phyloP scores from a whole-genome alignment of 2,329 filamentous ascomycete species.

The Corinectria fuckeliana region DNA sequence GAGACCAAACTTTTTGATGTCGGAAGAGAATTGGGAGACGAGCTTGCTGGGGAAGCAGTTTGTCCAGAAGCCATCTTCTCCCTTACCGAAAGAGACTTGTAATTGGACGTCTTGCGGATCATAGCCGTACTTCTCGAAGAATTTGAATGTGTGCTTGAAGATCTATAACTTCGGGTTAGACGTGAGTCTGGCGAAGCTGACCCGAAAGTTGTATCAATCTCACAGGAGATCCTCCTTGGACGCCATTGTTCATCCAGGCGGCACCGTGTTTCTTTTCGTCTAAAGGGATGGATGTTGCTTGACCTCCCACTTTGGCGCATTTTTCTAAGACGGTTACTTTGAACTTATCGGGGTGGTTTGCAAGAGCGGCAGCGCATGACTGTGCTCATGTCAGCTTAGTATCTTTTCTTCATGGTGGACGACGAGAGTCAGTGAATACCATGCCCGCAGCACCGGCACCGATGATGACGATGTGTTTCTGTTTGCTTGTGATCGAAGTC shows the following conservation, averaged over 20 bases:
- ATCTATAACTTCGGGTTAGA: conserved; percentile 49
- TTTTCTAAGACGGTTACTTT: conserved; percentile 68
- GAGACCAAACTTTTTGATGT: conserved; percentile 40
- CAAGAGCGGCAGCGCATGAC: conserved; percentile 71
- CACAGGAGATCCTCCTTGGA: conserved; percentile 62
- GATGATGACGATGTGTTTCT: conserved; percentile 62
- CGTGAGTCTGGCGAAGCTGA: neutral
- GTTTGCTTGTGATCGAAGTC: conserved; percentile 8
- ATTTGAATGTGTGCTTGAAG: conserved; percentile 71
- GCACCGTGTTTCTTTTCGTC: conserved; percentile 63
- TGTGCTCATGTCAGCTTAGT: conserved; percentile 27
- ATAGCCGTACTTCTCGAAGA: conserved; percentile 64
- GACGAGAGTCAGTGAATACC: conserved; percentile 42
- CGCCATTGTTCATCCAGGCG: conserved; percentile 67
- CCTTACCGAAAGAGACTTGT: conserved; percentile 69
- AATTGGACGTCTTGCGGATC: conserved; percentile 64
- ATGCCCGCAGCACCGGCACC: conserved; percentile 69
- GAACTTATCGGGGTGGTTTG: conserved; percentile 70
- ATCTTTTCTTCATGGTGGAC: neutral
- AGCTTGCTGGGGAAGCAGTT: conserved; percentile 69
- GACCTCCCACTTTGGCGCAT: conserved; percentile 64
- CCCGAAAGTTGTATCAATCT: neutral
- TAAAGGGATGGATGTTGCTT: conserved; percentile 65
- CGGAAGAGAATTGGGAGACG: conserved; percentile 59
- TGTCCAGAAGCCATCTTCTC: conserved; percentile 65